phyloP scores from a whole-genome alignment of 495 filamentous ascomycete species.

The Tuber brumale region DNA sequence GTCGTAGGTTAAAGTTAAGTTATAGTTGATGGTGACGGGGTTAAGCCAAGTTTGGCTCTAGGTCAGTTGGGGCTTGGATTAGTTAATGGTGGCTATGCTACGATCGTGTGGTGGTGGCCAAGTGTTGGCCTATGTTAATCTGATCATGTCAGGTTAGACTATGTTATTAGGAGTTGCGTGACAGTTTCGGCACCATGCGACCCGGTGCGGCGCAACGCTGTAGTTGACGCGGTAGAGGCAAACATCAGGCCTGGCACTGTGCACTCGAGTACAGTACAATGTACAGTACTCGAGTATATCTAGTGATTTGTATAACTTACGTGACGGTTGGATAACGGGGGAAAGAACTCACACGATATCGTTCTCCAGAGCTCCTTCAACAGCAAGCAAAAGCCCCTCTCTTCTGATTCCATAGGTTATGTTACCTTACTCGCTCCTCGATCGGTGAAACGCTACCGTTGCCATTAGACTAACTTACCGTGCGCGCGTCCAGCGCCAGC shows the following conservation, averaged over 20 bases:
- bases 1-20: not conserved
- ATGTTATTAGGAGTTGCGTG: not conserved
- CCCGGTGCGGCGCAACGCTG: not conserved
- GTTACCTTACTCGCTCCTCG: not conserved
- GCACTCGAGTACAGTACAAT: too few species aligned
- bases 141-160: not conserved
- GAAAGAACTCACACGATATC: not conserved
- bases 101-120: not conserved
- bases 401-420: not conserved
- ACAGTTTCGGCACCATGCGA: not conserved
- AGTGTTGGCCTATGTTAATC: conserved; percentile 1
- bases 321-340: conserved; percentile 1
- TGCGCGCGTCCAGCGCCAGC: conserved; percentile 1
- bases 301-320: not conserved
- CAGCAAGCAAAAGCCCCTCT: not conserved
- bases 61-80: conserved; percentile 2
- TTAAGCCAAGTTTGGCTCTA: not conserved
- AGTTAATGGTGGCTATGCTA: not conserved
- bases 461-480: not conserved
- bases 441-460: not conserved
- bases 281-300: too few species aligned
- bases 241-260: not conserved
- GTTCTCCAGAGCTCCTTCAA: not conserved
- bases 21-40: not conserved
- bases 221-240: not conserved